phyloP scores from a whole-genome alignment of 352 stramenopile genomes.

The Albugo candida region DNA sequence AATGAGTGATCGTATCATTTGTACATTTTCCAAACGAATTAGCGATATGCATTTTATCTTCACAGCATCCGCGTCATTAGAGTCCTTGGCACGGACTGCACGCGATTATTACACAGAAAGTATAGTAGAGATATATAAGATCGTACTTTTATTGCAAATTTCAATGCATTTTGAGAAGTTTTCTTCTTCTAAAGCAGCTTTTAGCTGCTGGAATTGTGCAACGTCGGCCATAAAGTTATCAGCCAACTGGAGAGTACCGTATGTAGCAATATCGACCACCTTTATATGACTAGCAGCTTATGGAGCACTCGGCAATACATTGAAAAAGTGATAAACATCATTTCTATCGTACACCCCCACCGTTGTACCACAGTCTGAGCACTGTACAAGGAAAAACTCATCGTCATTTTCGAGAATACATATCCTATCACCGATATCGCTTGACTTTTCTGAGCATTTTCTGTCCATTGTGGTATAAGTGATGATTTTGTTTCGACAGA shows the following conservation, averaged over 20 bases:
- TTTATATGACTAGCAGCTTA: too few species aligned
- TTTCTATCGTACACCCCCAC: slow-evolving; percentile 44
- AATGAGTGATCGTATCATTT: neutral
- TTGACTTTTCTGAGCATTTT: neutral
- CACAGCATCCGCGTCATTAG: slow-evolving; percentile 54
- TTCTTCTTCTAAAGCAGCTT: slow-evolving; percentile 47
- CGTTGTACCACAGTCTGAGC: slow-evolving; percentile 53
- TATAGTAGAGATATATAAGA: neutral
- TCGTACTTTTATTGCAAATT: slow-evolving; percentile 75
- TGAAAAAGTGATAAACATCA: slow-evolving; percentile 60
- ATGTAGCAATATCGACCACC: too few species aligned
- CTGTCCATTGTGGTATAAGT: slow-evolving; percentile 18
- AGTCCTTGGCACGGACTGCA: slow-evolving; percentile 45
- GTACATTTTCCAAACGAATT: slow-evolving; percentile 59
- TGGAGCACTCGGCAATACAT: slow-evolving; percentile 29
- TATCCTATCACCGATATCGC: slow-evolving; percentile 4
- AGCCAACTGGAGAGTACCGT: too few species aligned
- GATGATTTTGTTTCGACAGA: slow-evolving; percentile 46
- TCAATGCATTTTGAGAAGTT: slow-evolving; percentile 62
- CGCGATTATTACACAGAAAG: neutral
- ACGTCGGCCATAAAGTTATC: slow-evolving; percentile 7
- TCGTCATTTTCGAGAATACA: slow-evolving; percentile 25
- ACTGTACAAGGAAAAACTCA: slow-evolving; percentile 48
- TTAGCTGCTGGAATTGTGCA: slow-evolving; percentile 55
- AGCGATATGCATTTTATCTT: slow-evolving; percentile 69